phyloP scores from a whole-genome alignment of 306 rosid species.

The Glycyrrhiza uralensis region DNA sequence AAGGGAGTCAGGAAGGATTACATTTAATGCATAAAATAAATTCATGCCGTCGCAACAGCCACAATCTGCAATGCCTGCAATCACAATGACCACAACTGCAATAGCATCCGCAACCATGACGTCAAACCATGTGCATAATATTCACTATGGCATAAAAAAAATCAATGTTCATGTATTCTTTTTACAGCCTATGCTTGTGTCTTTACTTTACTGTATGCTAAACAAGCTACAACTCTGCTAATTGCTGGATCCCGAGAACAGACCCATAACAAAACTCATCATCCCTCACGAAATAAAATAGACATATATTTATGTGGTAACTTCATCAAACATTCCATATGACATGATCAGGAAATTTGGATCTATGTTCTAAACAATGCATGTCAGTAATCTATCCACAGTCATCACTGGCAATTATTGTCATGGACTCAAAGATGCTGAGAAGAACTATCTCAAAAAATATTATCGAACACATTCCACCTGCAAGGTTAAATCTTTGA shows the following conservation, averaged over 20 bases:
- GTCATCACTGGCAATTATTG: background rate
- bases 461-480: slow-evolving; percentile 49
- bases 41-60: too few species aligned
- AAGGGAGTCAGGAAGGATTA: too few species aligned
- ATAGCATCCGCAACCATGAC: background rate
- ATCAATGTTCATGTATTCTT: background rate
- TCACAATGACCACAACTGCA: too few species aligned
- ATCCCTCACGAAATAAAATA: slow-evolving; percentile 2
- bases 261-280: slow-evolving; percentile 15
- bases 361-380: background rate
- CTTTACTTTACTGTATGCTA: slow-evolving; percentile 6
- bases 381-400: background rate
- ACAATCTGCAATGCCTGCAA: background rate
- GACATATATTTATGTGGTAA: background rate
- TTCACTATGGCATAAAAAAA: background rate
- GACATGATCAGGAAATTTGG: background rate
- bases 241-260: slow-evolving; percentile 7
- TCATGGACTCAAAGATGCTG: background rate
- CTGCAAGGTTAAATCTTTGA: slow-evolving; percentile 88
- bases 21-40: too few species aligned
- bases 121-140: background rate
- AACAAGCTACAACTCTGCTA: background rate
- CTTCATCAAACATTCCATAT: slow-evolving; percentile 1
- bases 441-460: slow-evolving; percentile 10
- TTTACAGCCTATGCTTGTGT: background rate